phyloP scores from a whole-genome alignment of 441 rosid genomes.

The Brassica balearica region DNA sequence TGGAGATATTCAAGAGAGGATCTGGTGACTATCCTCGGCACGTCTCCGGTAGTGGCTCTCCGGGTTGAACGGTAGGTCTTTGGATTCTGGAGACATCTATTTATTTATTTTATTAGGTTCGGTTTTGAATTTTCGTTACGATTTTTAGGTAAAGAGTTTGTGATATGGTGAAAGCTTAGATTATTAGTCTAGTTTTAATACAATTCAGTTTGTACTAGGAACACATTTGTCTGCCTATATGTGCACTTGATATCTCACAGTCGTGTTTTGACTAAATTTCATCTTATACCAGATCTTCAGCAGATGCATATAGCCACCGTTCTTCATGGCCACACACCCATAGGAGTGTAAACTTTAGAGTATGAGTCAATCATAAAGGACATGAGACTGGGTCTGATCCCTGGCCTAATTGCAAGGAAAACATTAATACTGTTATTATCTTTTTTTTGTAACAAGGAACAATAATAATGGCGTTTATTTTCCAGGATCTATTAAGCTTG shows the following conservation, averaged over 20 bases:
- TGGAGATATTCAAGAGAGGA: neutral
- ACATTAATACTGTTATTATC: neutral
- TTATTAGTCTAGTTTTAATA: neutral
- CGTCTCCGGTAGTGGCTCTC: neutral
- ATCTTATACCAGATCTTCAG: neutral
- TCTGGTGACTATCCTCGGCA: neutral
- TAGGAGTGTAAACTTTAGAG: neutral
- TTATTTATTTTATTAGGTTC: neutral
- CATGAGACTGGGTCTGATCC: neutral
- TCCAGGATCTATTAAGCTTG: too few relatives aligned
- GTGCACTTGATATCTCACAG: neutral
- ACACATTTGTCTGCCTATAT: neutral
- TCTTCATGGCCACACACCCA: neutral
- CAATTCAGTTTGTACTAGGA: neutral
- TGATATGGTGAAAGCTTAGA: neutral
- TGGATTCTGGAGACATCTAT: neutral
- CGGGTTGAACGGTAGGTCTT: conserved; percentile 2
- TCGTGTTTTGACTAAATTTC: conserved; percentile 1
- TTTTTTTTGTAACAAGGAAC: neutral
- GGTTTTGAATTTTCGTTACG: neutral
- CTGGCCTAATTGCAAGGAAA: neutral
- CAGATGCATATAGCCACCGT: neutral
- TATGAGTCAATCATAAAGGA: neutral
- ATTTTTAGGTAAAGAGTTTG: conserved; percentile 4
- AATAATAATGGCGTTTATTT: too few relatives aligned